phyloP scores from a whole-genome alignment of 2,329 filamentous ascomycete species.

The Botrytis cinerea region DNA sequence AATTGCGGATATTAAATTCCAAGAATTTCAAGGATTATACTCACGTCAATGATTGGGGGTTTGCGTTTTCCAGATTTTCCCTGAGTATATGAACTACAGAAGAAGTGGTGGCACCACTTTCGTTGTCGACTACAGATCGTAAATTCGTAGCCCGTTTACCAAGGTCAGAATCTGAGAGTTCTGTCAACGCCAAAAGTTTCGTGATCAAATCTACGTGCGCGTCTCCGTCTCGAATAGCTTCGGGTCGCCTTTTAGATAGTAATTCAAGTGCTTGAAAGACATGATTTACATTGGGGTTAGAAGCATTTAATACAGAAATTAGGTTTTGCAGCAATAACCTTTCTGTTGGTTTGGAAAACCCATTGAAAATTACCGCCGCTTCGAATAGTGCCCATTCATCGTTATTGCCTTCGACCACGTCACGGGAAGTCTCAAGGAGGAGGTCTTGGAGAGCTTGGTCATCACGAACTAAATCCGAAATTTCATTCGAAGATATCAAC shows the following conservation, averaged over 20 bases:
- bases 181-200: constrained; percentile 55
- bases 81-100: constrained; percentile 56
- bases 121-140: constrained; percentile 47
- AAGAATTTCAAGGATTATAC: constrained; percentile 32
- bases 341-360: constrained; percentile 36
- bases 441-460: constrained; percentile 50
- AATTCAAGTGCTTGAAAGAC: constrained; percentile 52
- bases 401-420: constrained; percentile 43
- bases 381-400: constrained; percentile 52
- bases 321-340: constrained; percentile 41
- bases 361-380: constrained; percentile 46
- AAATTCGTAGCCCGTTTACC: constrained; percentile 40
- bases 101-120: constrained; percentile 31
- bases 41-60: constrained; percentile 53
- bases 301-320: constrained; percentile 34
- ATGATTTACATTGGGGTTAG: constrained; percentile 32
- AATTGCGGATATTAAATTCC: background rate
- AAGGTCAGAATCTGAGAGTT: constrained; percentile 47
- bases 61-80: constrained; percentile 54
- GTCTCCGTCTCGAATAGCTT: constrained; percentile 50
- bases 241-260: constrained; percentile 49
- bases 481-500: constrained; percentile 51
- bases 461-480: constrained; percentile 44
- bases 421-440: constrained; percentile 47
- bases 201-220: constrained; percentile 54